Percentiles rank a stretch among this genome's conserved stretches.
Evolutionary conservation across 495 filamentous ascomycete genomes (phyloP).

Genomic region (Aspergillus bertholletiae): DNA sequence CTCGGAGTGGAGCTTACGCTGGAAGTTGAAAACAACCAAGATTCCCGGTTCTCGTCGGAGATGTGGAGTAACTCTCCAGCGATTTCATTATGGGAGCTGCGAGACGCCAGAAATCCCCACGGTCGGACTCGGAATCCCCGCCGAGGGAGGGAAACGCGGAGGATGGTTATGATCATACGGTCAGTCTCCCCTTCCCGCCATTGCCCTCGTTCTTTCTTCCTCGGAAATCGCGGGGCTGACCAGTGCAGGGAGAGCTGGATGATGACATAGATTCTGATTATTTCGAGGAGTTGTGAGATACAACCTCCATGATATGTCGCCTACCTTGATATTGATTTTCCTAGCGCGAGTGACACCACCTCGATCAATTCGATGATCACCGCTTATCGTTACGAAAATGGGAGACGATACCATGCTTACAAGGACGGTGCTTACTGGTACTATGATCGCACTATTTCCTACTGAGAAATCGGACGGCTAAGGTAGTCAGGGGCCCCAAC

Average conservation of each 20-base stretch:
- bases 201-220: neutral
- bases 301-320: neutral
- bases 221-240: neutral
- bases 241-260: neutral
- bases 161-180: neutral
- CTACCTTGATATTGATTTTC: neutral
- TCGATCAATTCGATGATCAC: conserved; percentile 20
- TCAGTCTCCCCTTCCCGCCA: neutral
- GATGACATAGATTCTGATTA: neutral
- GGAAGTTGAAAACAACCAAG: neutral
- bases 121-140: neutral
- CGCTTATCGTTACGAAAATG: conserved; percentile 30
- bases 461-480: neutral
- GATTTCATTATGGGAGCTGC: neutral
- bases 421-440: conserved; percentile 24
- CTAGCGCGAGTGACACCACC: conserved; percentile 18
- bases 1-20: neutral
- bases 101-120: neutral
- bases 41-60: neutral
- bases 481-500: conserved; percentile 28
- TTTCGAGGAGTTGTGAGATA: neutral
- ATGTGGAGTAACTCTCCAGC: neutral
- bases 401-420: conserved; percentile 35
- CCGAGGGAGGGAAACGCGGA: neutral
- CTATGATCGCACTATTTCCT: neutral